Percentiles rank a stretch among this genome's conserved stretches.
Conservation (phyloP, 306 rosid genomes). For the Albizia julibrissin region DNA sequence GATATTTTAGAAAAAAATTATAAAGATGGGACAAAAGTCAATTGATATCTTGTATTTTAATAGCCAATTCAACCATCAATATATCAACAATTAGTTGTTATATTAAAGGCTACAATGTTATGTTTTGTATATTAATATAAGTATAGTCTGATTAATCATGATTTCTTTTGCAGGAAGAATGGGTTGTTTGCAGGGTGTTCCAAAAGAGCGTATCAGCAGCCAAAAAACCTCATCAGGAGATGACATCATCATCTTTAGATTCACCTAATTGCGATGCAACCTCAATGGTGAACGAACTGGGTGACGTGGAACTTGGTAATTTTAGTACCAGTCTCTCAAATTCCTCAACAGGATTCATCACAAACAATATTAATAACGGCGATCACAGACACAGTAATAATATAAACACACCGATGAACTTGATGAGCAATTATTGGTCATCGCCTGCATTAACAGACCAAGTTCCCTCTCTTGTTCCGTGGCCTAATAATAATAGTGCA, state of each 20-base stretch:
- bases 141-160: not conserved
- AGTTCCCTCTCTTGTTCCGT: slow-evolving; percentile 41
- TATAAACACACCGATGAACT: slow-evolving; percentile 46
- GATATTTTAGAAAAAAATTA: too few relatives aligned
- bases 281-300: slow-evolving; percentile 68
- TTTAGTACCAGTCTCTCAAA: slow-evolving; percentile 38
- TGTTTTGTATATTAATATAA: too few relatives aligned
- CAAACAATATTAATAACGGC: slow-evolving; percentile 31
- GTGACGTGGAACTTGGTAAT: slow-evolving; percentile 71
- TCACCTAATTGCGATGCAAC: slow-evolving; percentile 67
- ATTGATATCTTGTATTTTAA: too few relatives aligned
- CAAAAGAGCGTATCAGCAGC: slow-evolving; percentile 54
- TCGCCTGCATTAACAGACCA: slow-evolving; percentile 23
- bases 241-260: slow-evolving; percentile 51
- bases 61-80: too few relatives aligned
- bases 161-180: slow-evolving; percentile 62
- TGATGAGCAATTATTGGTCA: slow-evolving; percentile 39
- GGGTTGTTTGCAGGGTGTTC: slow-evolving; percentile 96
- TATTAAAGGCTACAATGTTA: too few relatives aligned
- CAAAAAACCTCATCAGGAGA: slow-evolving; percentile 68
- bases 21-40: too few relatives aligned
- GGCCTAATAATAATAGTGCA: slow-evolving; percentile 34
- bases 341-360: slow-evolving; percentile 44
- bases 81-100: too few relatives aligned
- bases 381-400: not conserved